phyloP scores from a whole-genome alignment of 345 rosid species.

The Trapa incisa region DNA sequence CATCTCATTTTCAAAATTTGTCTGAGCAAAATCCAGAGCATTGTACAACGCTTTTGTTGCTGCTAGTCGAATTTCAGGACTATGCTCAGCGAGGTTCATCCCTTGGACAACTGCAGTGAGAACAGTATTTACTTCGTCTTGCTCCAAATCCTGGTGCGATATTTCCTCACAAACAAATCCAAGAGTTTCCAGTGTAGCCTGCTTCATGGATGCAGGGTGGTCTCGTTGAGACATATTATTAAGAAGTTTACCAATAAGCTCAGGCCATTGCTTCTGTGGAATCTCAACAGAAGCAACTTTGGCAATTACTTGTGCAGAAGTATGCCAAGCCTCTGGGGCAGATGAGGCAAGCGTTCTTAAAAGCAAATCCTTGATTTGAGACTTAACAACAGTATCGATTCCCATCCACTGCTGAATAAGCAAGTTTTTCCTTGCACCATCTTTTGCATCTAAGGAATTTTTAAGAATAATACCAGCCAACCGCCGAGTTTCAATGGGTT shows the following conservation, averaged over 20 bases:
- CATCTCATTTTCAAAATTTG: constrained; percentile 88
- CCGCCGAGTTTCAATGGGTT: constrained; percentile 69
- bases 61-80: constrained; percentile 69
- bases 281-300: constrained; percentile 84
- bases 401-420: constrained; percentile 73
- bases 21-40: constrained; percentile 79
- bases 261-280: constrained; percentile 92
- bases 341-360: constrained; percentile 58
- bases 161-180: constrained; percentile 22
- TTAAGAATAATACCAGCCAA: constrained; percentile 88
- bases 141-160: constrained; percentile 70
- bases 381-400: constrained; percentile 43
- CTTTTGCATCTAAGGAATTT: constrained; percentile 86
- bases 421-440: constrained; percentile 42
- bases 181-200: constrained; percentile 79
- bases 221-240: constrained; percentile 64
- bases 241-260: constrained; percentile 53
- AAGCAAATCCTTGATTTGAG: constrained; percentile 69
- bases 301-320: constrained; percentile 81
- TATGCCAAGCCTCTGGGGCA: constrained; percentile 65
- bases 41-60: constrained; percentile 73
- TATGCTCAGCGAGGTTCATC: constrained; percentile 66
- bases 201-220: constrained; percentile 49
- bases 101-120: constrained; percentile 98
- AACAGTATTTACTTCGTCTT: constrained; percentile 78